These are phyloP conservation scores for Allantophomopsis cytisporea DNA, from an alignment of 2,329 filamentous ascomycete species.

Conservation along the genomic window DNA sequence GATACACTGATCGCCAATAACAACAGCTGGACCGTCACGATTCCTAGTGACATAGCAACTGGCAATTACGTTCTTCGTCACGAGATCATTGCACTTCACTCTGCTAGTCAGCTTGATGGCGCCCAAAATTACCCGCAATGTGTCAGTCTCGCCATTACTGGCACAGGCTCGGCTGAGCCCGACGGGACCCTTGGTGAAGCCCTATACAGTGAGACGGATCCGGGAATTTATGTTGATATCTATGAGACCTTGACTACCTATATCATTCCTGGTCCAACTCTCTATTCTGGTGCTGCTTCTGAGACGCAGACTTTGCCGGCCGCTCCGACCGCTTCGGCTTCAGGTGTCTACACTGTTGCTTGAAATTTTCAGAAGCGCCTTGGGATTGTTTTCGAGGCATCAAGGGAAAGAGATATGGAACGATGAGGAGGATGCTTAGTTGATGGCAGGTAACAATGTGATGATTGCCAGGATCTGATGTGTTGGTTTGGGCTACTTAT, in stretches of 20 bases:
- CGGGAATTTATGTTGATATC: conserved; percentile 26
- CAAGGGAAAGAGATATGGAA: too few species aligned
- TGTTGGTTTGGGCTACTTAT: too few species aligned
- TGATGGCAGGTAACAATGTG: too few species aligned
- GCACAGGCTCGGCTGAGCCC: conserved; percentile 23
- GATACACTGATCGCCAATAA: conserved; percentile 36
- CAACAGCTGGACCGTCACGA: conserved; percentile 32
- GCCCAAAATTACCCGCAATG: conserved; percentile 36
- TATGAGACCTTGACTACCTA: conserved; percentile 20
- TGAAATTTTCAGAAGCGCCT: too few species aligned
- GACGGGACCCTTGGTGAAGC: conserved; percentile 22
- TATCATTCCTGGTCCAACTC: conserved; percentile 20
- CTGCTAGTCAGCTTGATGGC: conserved; percentile 23
- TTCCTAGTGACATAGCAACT: conserved; percentile 25
- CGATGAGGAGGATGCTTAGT: too few species aligned
- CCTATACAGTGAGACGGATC: conserved; percentile 24
- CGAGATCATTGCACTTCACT: conserved; percentile 20
- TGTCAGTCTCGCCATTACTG: conserved; percentile 31
- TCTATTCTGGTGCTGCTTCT: conserved; percentile 8
- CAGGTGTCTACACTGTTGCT: too few species aligned
- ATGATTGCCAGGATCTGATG: too few species aligned
- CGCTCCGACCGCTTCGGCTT: too few species aligned
- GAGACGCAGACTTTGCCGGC: too few species aligned
- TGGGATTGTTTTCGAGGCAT: too few species aligned
- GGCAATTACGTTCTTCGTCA: conserved; percentile 40